A percentile compares a stretch with the other conserved stretches of the same genome.
Evolutionary conservation across 2,329 filamentous ascomycete species (phyloP).

Genomic region (Aspergillus brasiliensis): DNA sequence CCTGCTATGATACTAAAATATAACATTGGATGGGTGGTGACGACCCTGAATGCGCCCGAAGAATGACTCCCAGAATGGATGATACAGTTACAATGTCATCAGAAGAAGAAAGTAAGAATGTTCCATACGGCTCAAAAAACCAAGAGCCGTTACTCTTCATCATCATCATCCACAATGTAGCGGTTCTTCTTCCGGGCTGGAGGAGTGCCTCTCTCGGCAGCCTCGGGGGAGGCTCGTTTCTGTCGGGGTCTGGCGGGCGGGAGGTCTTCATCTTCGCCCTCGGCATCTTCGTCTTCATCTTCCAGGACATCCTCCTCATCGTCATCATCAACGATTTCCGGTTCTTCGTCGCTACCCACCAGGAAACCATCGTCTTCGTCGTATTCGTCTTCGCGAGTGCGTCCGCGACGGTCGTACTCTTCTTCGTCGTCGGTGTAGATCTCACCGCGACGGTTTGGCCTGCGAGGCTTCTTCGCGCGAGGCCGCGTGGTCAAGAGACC

Average conservation of each 20-base stretch:
- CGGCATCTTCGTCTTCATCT: constrained; percentile 50
- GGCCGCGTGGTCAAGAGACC: constrained; percentile 46
- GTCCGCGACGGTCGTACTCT: constrained; percentile 47
- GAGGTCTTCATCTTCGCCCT: constrained; percentile 44
- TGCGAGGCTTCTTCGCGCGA: constrained; percentile 41
- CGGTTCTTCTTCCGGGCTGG: constrained; percentile 49
- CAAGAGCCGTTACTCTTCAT: constrained; percentile 42
- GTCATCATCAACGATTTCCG: constrained; percentile 48
- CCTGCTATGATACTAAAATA: neutral
- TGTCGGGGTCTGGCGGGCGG: constrained; percentile 32
- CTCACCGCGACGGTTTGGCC: constrained; percentile 49
- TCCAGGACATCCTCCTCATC: constrained; percentile 47
- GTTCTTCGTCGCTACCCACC: constrained; percentile 52
- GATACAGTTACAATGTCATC: constrained; percentile 14
- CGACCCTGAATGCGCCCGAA: constrained; percentile 7
- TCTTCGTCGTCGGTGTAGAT: constrained; percentile 54
- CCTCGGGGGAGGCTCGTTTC: constrained; percentile 29
- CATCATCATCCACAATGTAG: constrained; percentile 52
- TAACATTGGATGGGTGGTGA: neutral
- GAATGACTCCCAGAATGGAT: constrained; percentile 4
- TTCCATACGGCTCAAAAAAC: neutral
- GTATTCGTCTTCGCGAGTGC: constrained; percentile 74
- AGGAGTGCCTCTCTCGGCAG: constrained; percentile 33
- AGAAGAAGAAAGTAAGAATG: constrained; percentile 11
- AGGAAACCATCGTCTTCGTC: constrained; percentile 82